Evolutionary conservation across 768 basidiomycete genomes (phyloP), one percentile per base, ranked within the genome.

Genomic region (Auricularia cornea): DNA sequence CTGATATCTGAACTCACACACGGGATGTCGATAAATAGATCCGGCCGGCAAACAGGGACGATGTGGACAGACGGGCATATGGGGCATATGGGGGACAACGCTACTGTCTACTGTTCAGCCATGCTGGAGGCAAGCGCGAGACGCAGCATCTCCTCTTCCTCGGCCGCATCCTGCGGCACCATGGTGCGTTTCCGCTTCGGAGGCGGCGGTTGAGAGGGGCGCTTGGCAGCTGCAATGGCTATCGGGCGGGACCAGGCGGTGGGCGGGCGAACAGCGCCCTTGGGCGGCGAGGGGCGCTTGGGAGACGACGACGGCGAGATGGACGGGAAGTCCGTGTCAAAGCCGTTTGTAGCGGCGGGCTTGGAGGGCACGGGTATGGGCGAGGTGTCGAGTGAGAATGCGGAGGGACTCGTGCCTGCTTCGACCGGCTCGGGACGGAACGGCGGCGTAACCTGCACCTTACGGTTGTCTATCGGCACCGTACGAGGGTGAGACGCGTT

Each of bases 401-500:
- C 73, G 35, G 73, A 75, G 35, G 71, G 66, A 63, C 69, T 74
- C 31, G 70, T 67, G 5, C 81, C 82, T 0, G 85, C 86, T 70
- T 85, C 82, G 72, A 76, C 80, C 2, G 85, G 80, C 70, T 88
- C 85, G 1, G 77, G 79, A 11, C 73, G 68, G 64, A 78, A 72
- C 10, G 73, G 75, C 1, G 83, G 82, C 0, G 85, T 84, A 1
- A 86, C 75, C 51, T 84, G 84, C 1, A 87, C 73, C 73, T 86
- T 87, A 48, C 73, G 69, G 64, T 80, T 82, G 3, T 64, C 63
- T 8, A 78, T 75, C 0, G 73, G 72, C 2, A 68, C 62, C 10
- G 68, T 60, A 16, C 67, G 59, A 2, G 72, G 61, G 35, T 71
- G 68, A 3, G 73, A 69, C 38, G 67, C 67, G 57, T 68, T 64